Percentiles rank a stretch among this genome's conserved stretches.
Conservation (phyloP, 768 basidiomycete genomes). For the Neoboletus magnificus region DNA sequence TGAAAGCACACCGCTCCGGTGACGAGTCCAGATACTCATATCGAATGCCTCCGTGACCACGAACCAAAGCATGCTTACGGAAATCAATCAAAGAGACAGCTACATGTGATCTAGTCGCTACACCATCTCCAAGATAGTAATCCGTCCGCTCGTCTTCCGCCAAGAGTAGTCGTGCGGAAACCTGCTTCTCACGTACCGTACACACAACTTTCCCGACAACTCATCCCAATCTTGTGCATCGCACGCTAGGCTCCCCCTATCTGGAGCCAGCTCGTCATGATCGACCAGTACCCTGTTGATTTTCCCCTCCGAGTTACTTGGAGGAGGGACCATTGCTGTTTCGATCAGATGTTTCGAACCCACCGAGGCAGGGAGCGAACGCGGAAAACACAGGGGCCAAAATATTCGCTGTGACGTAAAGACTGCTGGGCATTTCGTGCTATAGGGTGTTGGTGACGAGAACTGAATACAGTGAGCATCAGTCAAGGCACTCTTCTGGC, state of each 20-base stretch:
- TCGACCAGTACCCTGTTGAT: conserved; percentile 22
- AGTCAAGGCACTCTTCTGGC: background rate
- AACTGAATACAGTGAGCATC: conserved; percentile 15
- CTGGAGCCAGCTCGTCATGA: conserved; percentile 16
- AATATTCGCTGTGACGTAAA: conserved; percentile 30
- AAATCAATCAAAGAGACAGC: background rate
- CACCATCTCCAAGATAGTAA: conserved; percentile 27
- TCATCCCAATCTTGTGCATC: conserved; percentile 34
- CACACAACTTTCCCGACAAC: conserved; percentile 27
- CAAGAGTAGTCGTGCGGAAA: conserved; percentile 24
- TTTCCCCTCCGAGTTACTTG: conserved; percentile 13
- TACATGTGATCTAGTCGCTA: background rate
- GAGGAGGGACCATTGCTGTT: conserved; percentile 18
- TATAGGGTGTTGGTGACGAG: conserved; percentile 12
- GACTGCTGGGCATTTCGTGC: conserved; percentile 18
- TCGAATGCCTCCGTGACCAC: background rate
- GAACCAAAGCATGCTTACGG: background rate
- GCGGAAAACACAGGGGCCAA: conserved; percentile 22
- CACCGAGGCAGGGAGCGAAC: background rate
- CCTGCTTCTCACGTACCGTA: conserved; percentile 20
- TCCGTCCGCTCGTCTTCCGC: conserved; percentile 20
- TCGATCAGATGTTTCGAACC: conserved; percentile 22
- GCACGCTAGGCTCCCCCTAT: conserved; percentile 10
- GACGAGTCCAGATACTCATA: background rate
- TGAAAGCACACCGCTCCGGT: background rate